Base-by-base conservation (phyloP, 2,329 filamentous ascomycete species). In the Sporothrix humicola region DNA sequence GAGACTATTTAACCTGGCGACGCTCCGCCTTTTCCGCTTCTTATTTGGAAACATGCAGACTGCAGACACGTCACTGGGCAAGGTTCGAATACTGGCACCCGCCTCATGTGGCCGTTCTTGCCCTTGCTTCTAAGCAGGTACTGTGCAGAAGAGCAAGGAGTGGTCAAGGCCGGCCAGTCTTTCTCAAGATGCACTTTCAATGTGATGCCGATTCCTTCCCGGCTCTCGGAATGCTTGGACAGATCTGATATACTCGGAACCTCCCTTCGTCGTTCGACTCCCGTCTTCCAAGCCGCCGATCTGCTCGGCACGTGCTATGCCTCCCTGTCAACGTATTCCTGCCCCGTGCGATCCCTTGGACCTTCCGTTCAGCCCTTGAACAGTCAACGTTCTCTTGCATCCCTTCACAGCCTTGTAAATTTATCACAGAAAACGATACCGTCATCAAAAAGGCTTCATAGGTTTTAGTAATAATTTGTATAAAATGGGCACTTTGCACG, bases 401-500 rank as follows among this genome's bases (percentile, higher is more conserved):
- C 59, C 59, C 59, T 63, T 63, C 59, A 23, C 17, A 63, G 59
- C 37, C 59, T 63, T 63, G 59, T 5, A 6, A n/a, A 7, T 37
- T 23, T 59, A 12, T 9, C n/a, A 54, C 31, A 37, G 5, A 5
- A 7, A 37, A 37, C 31, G 3, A 37, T 37, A 37, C 31, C 5
- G 31, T 7, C 31, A 37, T 37, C 31, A 37, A 5, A 5, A 37
- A 37, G 31, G 4, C 31, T 37, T 37, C 4, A 37, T 6, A 37
- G 31, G 4, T 5, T 37, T 37, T 37, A 37, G 31, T 37, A 37
- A 37, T 2, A 2, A 37, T 37, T 37, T 37, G 31, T 5, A 37
- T 6, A 37, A 37, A 37, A 37, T 2, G 31, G 31, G 7, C 31
- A 37, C 31, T 37, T 37, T 37, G 31, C 31, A 37, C 31, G 31